A percentile compares a stretch with the other conserved stretches of the same genome.
Evolutionary conservation across 352 stramenopile genomes (phyloP).

Genomic region (Phytophthora fragariaefolia): DNA sequence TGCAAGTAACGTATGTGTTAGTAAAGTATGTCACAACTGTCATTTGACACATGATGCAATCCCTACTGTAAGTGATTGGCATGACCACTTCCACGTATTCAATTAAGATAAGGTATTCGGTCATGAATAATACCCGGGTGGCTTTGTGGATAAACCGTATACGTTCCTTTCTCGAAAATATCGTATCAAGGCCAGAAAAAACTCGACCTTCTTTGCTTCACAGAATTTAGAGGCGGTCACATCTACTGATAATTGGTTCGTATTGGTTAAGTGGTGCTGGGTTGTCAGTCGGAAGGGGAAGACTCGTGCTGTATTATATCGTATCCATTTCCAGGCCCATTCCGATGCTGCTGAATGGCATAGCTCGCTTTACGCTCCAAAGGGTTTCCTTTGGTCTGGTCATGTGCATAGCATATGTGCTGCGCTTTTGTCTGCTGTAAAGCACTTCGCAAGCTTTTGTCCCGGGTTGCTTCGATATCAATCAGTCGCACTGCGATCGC

Average conservation of each 20-base stretch:
- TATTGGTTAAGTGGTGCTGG: neutral
- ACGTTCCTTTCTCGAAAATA: neutral
- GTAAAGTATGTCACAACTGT: neutral
- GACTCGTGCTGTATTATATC: neutral
- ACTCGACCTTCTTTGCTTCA: neutral
- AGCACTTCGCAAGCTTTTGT: neutral
- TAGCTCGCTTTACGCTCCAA: neutral
- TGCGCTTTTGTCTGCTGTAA: neutral
- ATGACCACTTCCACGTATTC: neutral
- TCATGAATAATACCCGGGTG: neutral
- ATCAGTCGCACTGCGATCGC: neutral
- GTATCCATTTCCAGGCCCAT: neutral
- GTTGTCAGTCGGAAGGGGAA: neutral
- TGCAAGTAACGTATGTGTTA: neutral
- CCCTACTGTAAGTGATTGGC: neutral
- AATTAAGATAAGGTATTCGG: neutral
- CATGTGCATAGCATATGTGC: neutral
- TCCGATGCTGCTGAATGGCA: neutral
- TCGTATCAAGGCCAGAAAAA: neutral
- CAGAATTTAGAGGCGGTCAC: neutral
- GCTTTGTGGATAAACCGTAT: neutral
- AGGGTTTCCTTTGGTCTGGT: neutral
- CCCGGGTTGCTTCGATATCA: neutral
- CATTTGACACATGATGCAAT: neutral
- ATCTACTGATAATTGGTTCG: neutral